phyloP scores from a whole-genome alignment of 768 basidiomycete genomes.

The Hericium erinaceus region DNA sequence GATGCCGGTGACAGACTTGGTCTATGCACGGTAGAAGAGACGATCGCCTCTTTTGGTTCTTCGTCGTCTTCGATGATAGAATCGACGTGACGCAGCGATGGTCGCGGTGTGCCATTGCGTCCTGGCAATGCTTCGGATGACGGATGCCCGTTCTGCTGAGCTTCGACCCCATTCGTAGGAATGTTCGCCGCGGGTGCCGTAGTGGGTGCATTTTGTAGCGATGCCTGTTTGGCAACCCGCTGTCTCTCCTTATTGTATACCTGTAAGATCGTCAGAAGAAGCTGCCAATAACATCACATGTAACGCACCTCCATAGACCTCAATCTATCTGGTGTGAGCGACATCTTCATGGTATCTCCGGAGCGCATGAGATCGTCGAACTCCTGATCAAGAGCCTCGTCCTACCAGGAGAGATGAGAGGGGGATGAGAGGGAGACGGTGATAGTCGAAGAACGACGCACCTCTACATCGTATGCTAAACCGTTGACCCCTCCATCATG shows the following conservation, averaged over 20 bases:
- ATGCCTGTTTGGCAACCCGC: neutral
- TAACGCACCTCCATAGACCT: slow-evolving; percentile 83
- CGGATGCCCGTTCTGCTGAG: too few species aligned
- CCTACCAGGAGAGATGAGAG: slow-evolving; percentile 2
- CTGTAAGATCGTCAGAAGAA: slow-evolving; percentile 7
- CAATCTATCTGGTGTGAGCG: slow-evolving; percentile 88
- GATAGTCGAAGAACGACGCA: neutral
- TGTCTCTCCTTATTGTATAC: neutral
- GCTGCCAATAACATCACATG: neutral
- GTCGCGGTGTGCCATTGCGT: slow-evolving; percentile 18
- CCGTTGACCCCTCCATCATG: slow-evolving; percentile 2
- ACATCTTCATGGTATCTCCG: slow-evolving; percentile 88
- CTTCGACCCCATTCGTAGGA: too few species aligned
- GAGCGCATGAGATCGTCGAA: slow-evolving; percentile 93
- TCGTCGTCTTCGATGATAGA: slow-evolving; percentile 60
- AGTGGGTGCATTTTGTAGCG: neutral
- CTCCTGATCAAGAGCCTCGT: slow-evolving; percentile 37
- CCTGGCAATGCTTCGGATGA: too few species aligned
- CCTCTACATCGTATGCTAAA: neutral
- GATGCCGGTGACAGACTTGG: slow-evolving; percentile 7
- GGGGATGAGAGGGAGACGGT: neutral
- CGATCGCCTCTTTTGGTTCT: slow-evolving; percentile 1
- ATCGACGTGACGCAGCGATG: slow-evolving; percentile 46
- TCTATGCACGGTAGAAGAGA: neutral
- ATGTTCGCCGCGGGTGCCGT: neutral